Evolutionary conservation across 306 rosid genomes (phyloP), one percentile per base, ranked within the genome.

Genomic region (Benincasa hispida): DNA sequence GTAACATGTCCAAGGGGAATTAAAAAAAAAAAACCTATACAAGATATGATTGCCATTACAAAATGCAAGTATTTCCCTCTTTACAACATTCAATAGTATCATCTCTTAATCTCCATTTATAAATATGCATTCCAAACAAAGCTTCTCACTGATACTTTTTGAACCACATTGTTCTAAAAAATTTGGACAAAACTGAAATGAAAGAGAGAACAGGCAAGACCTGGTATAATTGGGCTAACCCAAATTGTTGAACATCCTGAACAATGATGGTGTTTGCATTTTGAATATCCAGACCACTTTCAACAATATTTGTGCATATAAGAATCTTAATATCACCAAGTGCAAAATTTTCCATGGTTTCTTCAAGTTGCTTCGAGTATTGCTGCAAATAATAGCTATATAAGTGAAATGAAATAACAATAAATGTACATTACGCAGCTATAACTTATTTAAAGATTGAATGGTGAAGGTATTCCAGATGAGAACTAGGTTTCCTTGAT

Each of bases 241-340:
- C 98, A 82, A 94, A 94, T 48, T 88, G 97, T 83, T 94, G 98
- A 85, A 94, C 91, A 81, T 94, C 98, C 87, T 91, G 97, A 86
- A 94, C 80, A 80, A 91, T 87, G 84, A 94, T 94, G 86, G 98
- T 91, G 83, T 94, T 94, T 59, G 98, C 97, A 84, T 94, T 94
- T 88, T 91, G 97, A 87, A 94, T 94, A 80, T 94, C 98, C 79
- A 91, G 97, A 80, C 98, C 98, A 76, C 98, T 94, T 87, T 94
- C 98, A 72, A 94, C 97, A 78, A 94, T 91, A 76, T 87, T 94
- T 47, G 96, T 94, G 86, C 96, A 87, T 77, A 89, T 82, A 76
- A 91, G 97, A 82, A 94, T 86, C 79, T 87, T 90, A 85, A 87
- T 87, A 81, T 90, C 89, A 27, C 98, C 98, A 35, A 70, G 87